Percentiles rank a stretch among this genome's conserved stretches.
These are phyloP conservation scores for Avena insularis DNA, from an alignment of 176 grass and related monocot species.

Conservation along the genomic window DNA sequence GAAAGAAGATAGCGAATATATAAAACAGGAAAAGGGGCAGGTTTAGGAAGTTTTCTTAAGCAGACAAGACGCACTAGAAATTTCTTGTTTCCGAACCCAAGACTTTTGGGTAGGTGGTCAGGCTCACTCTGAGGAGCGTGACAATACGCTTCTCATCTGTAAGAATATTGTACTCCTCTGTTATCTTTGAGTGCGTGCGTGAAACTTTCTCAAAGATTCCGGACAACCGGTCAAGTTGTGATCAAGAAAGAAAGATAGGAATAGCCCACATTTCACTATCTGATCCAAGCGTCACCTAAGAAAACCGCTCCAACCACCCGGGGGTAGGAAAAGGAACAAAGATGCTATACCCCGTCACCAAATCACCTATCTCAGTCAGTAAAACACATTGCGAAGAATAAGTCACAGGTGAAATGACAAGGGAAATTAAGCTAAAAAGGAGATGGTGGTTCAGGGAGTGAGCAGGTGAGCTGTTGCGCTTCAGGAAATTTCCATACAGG, in stretches of 20 bases:
- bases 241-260: neutral
- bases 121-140: neutral
- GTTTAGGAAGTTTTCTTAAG: neutral
- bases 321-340: neutral
- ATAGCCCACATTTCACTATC: constrained; percentile 7
- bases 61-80: constrained; percentile 13
- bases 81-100: constrained; percentile 11
- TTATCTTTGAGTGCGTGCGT: neutral
- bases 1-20: neutral
- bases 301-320: neutral
- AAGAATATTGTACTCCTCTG: neutral
- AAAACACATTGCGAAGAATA: neutral
- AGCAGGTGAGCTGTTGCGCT: neutral
- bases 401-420: neutral
- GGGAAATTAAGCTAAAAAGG: constrained; percentile 6
- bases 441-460: neutral
- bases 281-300: neutral
- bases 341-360: neutral
- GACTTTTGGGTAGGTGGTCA: constrained; percentile 1
- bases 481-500: neutral
- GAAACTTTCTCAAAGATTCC: neutral
- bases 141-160: neutral
- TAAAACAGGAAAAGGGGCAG: neutral
- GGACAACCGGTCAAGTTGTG: neutral
- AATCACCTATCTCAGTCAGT: constrained; percentile 6